Base-by-base conservation (phyloP, 73 alveolate genomes). In the Paramecium caudatum region DNA sequence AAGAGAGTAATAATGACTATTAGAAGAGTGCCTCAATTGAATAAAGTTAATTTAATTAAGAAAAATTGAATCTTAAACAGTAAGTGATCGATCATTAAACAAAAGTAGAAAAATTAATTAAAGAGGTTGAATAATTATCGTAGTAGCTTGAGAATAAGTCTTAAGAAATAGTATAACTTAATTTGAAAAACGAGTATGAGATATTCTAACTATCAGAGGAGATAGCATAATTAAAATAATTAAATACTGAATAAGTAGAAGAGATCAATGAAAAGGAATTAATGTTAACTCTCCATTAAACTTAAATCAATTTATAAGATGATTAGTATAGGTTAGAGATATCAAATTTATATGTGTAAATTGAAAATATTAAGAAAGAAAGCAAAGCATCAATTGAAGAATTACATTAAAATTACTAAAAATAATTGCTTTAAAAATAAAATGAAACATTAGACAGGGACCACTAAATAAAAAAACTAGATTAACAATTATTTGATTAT, bases 221-320 rank as follows among this genome's bases (percentile, higher is more conserved):
- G 7, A 27, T 55, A 55, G 80, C 30, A 1, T 21, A 55, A 55
- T 12, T 55, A 3, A 55, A 55, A 55, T 55, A 55, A 55, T 55
- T 55, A 55, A 55, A 55, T 27, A 55, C 80, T 27, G 30, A 55
- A 43, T 27, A 55, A 23, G 45, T 55, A 19, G 80, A 55, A 55
- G 80, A 55, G 43, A 55, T 55, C 7, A 55, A 55, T 55, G 80
- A 55, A 55, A 55, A 43, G 3, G 80, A 55, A 27, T 27, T 55
- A 23, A 55, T 55, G 80, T 3, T 55, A 1, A 55, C 80, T 19
- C 46, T 55, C 2, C 80, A 55, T 55, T 55, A 55, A 2, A 55
- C 80, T 5, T 23, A 55, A 55, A 55, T 55, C 12, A 55, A 55
- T 55, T 55, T 55, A 55, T 5, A 55, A 55, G 80, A 55, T 55